Percentiles rank a stretch among this genome's conserved stretches.
Conservation (phyloP, 2,329 filamentous ascomycete genomes). For the Pezicula radicicola region DNA sequence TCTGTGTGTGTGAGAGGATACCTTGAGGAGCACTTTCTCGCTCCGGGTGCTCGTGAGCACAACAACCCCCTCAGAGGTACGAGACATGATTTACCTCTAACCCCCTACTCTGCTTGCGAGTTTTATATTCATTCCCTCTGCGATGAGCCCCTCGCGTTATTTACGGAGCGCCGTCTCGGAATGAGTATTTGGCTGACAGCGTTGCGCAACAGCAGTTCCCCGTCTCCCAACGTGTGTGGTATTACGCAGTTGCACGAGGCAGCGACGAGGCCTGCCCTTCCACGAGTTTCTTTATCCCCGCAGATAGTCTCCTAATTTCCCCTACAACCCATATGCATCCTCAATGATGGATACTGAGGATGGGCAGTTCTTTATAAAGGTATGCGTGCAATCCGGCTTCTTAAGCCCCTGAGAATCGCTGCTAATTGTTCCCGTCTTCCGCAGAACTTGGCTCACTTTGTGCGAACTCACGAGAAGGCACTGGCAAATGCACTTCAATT, state of each 20-base stretch:
- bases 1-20: no score
- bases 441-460: conserved; percentile 92
- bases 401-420: background rate
- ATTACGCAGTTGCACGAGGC: conserved; percentile 13
- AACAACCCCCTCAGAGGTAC: no score
- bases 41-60: no score
- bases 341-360: conserved; percentile 68
- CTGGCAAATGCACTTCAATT: conserved; percentile 93
- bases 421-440: conserved; percentile 18
- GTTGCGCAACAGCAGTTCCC: background rate
- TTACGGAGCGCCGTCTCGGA: no score
- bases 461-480: conserved; percentile 95
- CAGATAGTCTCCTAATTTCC: conserved; percentile 20
- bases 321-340: conserved; percentile 41
- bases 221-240: background rate
- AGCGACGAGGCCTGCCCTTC: conserved; percentile 14
- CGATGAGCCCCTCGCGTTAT: no score
- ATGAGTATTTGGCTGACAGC: background rate
- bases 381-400: conserved; percentile 34
- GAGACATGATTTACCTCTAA: no score
- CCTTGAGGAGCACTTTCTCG: no score
- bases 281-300: conserved; percentile 9
- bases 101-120: no score
- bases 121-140: no score
- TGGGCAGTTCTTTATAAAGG: conserved; percentile 87